Evolutionary conservation across 768 basidiomycete species (phyloP).

Genomic region (Paxillus rubicundulus): DNA sequence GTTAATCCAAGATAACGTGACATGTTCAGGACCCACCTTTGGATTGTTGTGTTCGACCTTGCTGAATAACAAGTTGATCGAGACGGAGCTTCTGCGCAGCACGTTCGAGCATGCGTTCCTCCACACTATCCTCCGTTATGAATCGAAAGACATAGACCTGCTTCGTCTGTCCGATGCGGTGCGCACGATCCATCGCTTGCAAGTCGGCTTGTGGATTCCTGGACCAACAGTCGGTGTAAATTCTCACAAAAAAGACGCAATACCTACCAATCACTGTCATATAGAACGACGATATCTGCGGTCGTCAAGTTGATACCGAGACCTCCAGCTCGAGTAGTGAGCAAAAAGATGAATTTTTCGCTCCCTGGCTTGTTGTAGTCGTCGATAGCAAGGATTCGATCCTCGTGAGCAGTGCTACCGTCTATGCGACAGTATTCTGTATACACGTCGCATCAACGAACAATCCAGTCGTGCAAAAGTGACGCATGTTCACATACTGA

Average conservation of each 20-base stretch:
- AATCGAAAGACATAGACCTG: slow-evolving; percentile 98
- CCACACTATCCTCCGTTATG: slow-evolving; percentile 92
- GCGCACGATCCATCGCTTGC: slow-evolving; percentile 98
- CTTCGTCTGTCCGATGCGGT: slow-evolving; percentile 95
- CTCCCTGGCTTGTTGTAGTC: slow-evolving; percentile 94
- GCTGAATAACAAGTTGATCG: slow-evolving; percentile 96
- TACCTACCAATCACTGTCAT: slow-evolving; percentile 91
- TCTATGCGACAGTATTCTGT: slow-evolving; percentile 96
- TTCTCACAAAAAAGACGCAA: background rate
- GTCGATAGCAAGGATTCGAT: slow-evolving; percentile 93
- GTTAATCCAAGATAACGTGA: background rate
- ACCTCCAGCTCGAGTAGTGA: slow-evolving; percentile 96
- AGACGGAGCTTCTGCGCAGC: slow-evolving; percentile 94
- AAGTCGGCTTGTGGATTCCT: slow-evolving; percentile 99
- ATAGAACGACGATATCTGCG: slow-evolving; percentile 92
- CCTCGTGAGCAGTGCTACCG: slow-evolving; percentile 93
- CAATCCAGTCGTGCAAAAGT: background rate
- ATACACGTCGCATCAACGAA: slow-evolving; percentile 3
- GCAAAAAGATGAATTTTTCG: slow-evolving; percentile 94
- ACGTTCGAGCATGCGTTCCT: slow-evolving; percentile 91
- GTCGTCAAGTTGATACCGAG: slow-evolving; percentile 95
- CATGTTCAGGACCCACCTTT: slow-evolving; percentile 54
- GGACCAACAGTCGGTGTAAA: slow-evolving; percentile 4
- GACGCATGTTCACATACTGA: slow-evolving; percentile 54
- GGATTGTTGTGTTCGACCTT: slow-evolving; percentile 78